These are phyloP conservation scores for Musa acuminata DNA, from an alignment of 176 grass and related monocot species.

Conservation along the genomic window DNA sequence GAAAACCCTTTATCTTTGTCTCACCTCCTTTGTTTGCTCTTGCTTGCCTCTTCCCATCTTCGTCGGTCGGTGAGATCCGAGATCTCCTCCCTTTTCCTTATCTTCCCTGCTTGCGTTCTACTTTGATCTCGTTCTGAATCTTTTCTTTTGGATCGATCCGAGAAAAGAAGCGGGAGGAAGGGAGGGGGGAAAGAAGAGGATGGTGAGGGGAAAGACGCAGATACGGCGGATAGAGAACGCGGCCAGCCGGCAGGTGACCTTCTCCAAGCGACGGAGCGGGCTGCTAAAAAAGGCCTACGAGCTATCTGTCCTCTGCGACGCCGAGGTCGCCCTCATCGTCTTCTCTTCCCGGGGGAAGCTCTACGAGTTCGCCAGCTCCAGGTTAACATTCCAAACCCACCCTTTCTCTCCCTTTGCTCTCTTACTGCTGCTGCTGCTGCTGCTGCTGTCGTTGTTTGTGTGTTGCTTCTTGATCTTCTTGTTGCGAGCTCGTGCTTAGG, in stretches of 20 bases:
- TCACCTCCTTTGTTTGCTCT: not conserved
- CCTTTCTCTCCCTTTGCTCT: not conserved
- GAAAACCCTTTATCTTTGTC: not conserved
- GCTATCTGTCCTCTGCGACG: slow-evolving; percentile 76
- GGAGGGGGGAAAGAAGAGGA: not conserved
- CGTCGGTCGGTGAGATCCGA: no score
- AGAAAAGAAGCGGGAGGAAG: no score
- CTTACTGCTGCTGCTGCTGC: not conserved
- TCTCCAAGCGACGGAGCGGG: slow-evolving; percentile 63
- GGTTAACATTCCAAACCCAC: not conserved
- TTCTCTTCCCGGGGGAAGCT: slow-evolving; percentile 41
- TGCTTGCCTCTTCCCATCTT: not conserved
- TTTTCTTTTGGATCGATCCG: not conserved
- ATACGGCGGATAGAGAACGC: slow-evolving; percentile 81
- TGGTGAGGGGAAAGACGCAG: slow-evolving; percentile 49
- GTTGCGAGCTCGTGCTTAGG: not conserved
- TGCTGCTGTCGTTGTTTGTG: not conserved
- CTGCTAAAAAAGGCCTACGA: slow-evolving; percentile 81
- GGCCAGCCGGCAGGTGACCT: slow-evolving; percentile 77
- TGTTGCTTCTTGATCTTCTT: not conserved
- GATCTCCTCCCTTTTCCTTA: not conserved
- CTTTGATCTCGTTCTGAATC: not conserved
- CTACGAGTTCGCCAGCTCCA: slow-evolving; percentile 16
- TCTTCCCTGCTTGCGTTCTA: no score
- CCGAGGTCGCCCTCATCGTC: slow-evolving; percentile 74